Evolutionary conservation across 1,284 basidiomycete genomes (phyloP), one percentile per base, ranked within the genome.

Genomic region (Apiotrichum sp.): DNA sequence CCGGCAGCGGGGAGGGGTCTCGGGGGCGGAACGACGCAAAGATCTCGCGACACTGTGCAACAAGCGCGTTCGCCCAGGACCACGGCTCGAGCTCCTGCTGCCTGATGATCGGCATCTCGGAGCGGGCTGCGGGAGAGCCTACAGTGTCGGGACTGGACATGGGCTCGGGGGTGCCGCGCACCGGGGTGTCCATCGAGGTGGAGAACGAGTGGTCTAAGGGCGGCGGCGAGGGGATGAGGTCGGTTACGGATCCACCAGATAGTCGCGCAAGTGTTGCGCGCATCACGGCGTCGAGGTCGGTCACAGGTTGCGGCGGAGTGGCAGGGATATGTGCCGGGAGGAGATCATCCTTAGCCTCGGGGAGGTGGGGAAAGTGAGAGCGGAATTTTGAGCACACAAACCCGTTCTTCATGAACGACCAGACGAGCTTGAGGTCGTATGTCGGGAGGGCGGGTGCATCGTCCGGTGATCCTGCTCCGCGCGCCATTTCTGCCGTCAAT

Each of bases 341-440:
- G 1, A 55, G n/a, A 4, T 51, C 61, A n/a, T 53, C 38, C n/a
- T 38, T 47, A 14, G 61, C 55, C 16, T 46, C 53, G 0, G 55
- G 47, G n/a, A 52, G 46, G 22, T 51, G 31, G 9, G 70, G 69
- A 41, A 73, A 70, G 62, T 70, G 65, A 1, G 32, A 29, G 3
- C 57, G 61, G 49, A 74, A 62, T 3, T 57, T 57, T 0, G 67
- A 66, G 13, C 57, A 36, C 13, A 66, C 53, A 33, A 74, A 73
- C 4, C 70, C 70, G 44, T 68, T 65, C 38, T 62, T 56, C 62
- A 72, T 58, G 55, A 69, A 74, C 8, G 71, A 65, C 72, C 72
- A 74, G 2, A 67, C 66, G 10, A 66, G 63, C 54, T 74, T 74
- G 43, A 72, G 56, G 55, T 74, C 72, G 55, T 70, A 54, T 0